Conservation (phyloP, 805 yeast genomes). For the Wickerhamiella parazyma region DNA sequence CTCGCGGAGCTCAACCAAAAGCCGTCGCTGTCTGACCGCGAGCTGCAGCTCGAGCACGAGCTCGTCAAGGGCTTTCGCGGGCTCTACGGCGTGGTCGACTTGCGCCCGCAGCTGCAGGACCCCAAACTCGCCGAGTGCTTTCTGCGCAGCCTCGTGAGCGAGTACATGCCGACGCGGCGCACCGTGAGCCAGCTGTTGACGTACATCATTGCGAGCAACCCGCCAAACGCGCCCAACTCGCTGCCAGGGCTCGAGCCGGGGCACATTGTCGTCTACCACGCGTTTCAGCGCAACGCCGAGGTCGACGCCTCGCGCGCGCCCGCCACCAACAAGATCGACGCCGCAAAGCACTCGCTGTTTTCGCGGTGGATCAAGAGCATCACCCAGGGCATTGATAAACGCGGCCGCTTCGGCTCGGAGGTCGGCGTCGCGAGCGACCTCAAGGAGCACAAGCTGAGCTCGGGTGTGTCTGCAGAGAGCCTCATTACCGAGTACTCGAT, state of each 20-base stretch:
- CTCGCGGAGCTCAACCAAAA: constrained; percentile 39
- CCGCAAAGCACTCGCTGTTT: constrained; percentile 30
- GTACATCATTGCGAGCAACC: constrained; percentile 34
- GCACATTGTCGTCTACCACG: constrained; percentile 43
- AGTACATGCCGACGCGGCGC: constrained; percentile 60
- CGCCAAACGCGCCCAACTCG: constrained; percentile 16
- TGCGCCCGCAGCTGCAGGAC: constrained; percentile 35
- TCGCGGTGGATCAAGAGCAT: constrained; percentile 61
- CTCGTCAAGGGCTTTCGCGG: constrained; percentile 69
- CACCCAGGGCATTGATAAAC: constrained; percentile 59
- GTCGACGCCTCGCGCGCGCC: constrained; percentile 18
- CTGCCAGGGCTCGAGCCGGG: constrained; percentile 23
- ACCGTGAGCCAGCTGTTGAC: constrained; percentile 67
- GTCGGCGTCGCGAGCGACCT: constrained; percentile 88
- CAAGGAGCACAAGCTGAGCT: constrained; percentile 26
- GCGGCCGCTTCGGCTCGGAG: constrained; percentile 78
- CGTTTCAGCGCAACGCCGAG: constrained; percentile 29
- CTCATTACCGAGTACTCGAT: constrained; percentile 58
- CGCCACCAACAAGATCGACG: constrained; percentile 10
- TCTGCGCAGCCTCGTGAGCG: constrained; percentile 59
- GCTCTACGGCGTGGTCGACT: constrained; percentile 53
- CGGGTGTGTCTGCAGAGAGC: constrained; percentile 40
- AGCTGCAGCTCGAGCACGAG: constrained; percentile 57
- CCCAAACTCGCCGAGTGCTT: constrained; percentile 45
- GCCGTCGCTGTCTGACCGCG: constrained; percentile 27